phyloP scores from a whole-genome alignment of 352 stramenopile species.

The Globisporangium rhizosaccharum region DNA sequence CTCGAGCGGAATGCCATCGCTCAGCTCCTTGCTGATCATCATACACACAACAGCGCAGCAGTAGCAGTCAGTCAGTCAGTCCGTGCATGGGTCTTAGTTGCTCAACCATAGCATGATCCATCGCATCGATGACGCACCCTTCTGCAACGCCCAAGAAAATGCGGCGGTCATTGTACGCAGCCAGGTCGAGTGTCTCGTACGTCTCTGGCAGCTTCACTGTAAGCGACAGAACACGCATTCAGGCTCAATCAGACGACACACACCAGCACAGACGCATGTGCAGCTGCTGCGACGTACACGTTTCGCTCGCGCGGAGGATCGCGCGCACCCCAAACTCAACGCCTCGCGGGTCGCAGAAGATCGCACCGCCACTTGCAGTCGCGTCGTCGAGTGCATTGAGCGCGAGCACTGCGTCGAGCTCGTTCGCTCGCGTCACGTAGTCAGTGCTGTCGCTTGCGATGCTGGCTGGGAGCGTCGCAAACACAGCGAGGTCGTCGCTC shows the following conservation, averaged over 20 bases:
- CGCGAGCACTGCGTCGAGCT: conserved; percentile 22
- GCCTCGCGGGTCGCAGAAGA: conserved; percentile 62
- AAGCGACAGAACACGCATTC: not conserved
- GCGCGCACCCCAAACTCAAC: conserved; percentile 58
- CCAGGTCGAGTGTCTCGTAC: conserved; percentile 38
- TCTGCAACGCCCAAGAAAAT: conserved; percentile 67
- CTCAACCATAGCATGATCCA: not conserved
- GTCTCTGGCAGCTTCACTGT: conserved; percentile 47
- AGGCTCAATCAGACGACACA: not conserved
- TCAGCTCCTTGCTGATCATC: conserved; percentile 54
- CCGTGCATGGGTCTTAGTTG: not conserved
- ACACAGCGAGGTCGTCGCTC: conserved; percentile 41
- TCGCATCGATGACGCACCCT: conserved; percentile 36
- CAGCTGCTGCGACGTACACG: conserved; percentile 12
- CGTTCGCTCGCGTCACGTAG: conserved; percentile 12
- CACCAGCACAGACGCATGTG: not conserved
- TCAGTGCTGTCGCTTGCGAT: conserved; percentile 22
- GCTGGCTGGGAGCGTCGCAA: conserved; percentile 41
- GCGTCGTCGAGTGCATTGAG: conserved; percentile 30
- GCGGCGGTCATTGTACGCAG: conserved; percentile 51
- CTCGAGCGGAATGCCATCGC: conserved; percentile 88
- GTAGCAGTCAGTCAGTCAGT: not conserved
- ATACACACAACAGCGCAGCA: not conserved
- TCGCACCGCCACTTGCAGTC: conserved; percentile 20
- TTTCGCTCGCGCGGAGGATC: conserved; percentile 34